A percentile compares a stretch with the other conserved stretches of the same genome.
phyloP scores from a whole-genome alignment of 805 yeast species.

The Ogataea pilisensis region DNA sequence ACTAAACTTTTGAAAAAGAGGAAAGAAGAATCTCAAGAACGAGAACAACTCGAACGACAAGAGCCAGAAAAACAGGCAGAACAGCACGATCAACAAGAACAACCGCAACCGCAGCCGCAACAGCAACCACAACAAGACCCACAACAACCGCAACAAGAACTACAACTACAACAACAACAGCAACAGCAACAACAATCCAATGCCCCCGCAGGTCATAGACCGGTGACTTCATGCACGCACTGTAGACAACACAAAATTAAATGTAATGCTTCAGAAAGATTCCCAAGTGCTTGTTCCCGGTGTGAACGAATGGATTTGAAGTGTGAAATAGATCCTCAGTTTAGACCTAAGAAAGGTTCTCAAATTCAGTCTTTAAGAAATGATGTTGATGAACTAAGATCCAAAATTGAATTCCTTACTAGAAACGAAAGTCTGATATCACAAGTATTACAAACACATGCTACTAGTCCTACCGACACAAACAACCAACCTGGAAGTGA shows the following conservation, averaged over 20 bases:
- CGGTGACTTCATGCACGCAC: conserved; percentile 90
- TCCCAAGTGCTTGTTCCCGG: conserved; percentile 76
- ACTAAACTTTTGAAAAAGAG: conserved; percentile 1
- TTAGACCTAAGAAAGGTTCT: conserved; percentile 87
- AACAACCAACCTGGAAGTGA: not conserved
- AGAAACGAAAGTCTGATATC: conserved; percentile 66
- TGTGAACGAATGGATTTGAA: conserved; percentile 75
- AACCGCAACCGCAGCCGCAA: no score
- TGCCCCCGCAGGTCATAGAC: conserved; percentile 59
- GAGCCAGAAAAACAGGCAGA: not conserved
- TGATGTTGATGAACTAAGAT: conserved; percentile 77
- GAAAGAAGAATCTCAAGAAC: not conserved
- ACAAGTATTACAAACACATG: conserved; percentile 45
- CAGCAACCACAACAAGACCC: not conserved
- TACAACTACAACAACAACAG: not conserved
- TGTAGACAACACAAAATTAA: conserved; percentile 93
- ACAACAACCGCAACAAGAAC: not conserved
- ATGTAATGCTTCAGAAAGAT: conserved; percentile 84
- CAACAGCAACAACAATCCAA: conserved; percentile 7
- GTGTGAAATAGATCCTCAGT: conserved; percentile 89
- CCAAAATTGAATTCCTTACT: conserved; percentile 62
- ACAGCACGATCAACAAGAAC: no score
- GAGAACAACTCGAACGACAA: no score
- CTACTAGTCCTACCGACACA: not conserved
- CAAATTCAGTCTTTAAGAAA: conserved; percentile 80